Conservation (phyloP, 148 eudicot species). For the Gaultheria prostrata region DNA sequence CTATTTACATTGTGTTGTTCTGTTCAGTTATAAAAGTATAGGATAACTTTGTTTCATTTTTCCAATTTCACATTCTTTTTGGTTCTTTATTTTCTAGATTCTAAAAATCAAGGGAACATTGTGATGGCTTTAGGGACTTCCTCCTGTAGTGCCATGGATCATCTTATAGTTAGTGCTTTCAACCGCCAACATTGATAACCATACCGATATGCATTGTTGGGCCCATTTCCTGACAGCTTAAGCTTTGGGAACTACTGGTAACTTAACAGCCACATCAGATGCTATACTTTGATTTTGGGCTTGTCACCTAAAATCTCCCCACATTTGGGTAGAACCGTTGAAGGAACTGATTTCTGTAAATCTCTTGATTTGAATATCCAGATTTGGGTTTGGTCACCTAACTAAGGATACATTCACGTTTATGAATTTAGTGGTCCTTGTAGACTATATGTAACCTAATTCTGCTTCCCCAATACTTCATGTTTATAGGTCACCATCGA, state of each 20-base stretch:
- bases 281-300: neutral
- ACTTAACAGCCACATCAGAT: neutral
- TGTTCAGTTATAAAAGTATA: neutral
- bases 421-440: neutral
- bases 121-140: neutral
- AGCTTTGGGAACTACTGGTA: too few relatives aligned
- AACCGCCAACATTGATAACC: neutral
- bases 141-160: neutral
- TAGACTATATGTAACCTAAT: neutral
- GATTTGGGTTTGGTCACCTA: neutral
- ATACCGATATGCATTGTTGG: neutral
- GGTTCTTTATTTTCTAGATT: neutral
- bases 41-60: neutral
- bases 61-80: neutral
- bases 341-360: neutral
- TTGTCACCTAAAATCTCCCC: neutral
- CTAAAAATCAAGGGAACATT: neutral
- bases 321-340: neutral
- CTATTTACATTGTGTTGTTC: neutral
- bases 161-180: neutral
- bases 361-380: neutral
- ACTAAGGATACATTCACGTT: neutral
- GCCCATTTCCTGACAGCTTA: too few relatives aligned
- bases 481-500: neutral
- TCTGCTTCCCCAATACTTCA: neutral